Evolutionary conservation across 2,329 filamentous ascomycete genomes (phyloP).

Genomic region (Botrytis squamosa): DNA sequence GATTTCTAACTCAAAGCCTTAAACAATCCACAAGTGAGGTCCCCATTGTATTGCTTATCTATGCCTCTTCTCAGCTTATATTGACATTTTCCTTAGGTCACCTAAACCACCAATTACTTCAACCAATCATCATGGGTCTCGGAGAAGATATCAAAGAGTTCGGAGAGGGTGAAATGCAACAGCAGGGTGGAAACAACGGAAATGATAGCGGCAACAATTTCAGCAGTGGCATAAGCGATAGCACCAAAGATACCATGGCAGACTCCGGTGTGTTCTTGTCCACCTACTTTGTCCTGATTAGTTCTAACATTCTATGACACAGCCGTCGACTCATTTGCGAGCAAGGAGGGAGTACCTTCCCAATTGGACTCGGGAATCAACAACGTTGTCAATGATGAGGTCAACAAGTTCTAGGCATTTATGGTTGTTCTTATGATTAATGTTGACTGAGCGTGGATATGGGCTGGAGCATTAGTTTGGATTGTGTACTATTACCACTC

Average conservation of each 20-base stretch:
- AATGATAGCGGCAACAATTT: slow-evolving; percentile 39
- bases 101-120: slow-evolving; percentile 6
- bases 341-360: slow-evolving; percentile 40
- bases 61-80: not conserved
- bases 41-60: not conserved
- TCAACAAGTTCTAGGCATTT: slow-evolving; percentile 2
- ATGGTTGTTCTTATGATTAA: not conserved
- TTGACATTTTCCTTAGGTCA: not conserved
- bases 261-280: slow-evolving; percentile 38
- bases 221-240: slow-evolving; percentile 33
- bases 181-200: slow-evolving; percentile 39
- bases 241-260: slow-evolving; percentile 39
- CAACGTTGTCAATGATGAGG: slow-evolving; percentile 14
- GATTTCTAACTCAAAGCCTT: not conserved
- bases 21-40: not conserved
- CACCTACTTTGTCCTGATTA: not conserved
- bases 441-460: not conserved
- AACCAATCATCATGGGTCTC: slow-evolving; percentile 33
- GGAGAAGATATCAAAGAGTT: slow-evolving; percentile 37
- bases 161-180: slow-evolving; percentile 36
- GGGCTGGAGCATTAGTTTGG: not conserved
- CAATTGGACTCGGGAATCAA: slow-evolving; percentile 38
- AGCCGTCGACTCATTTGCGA: slow-evolving; percentile 40
- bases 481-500: not conserved
- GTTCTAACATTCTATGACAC: not conserved